Evolutionary conservation across 805 yeast genomes (phyloP), one percentile per base, ranked within the genome.

Genomic region (Kluyveromyces aestuarii): DNA sequence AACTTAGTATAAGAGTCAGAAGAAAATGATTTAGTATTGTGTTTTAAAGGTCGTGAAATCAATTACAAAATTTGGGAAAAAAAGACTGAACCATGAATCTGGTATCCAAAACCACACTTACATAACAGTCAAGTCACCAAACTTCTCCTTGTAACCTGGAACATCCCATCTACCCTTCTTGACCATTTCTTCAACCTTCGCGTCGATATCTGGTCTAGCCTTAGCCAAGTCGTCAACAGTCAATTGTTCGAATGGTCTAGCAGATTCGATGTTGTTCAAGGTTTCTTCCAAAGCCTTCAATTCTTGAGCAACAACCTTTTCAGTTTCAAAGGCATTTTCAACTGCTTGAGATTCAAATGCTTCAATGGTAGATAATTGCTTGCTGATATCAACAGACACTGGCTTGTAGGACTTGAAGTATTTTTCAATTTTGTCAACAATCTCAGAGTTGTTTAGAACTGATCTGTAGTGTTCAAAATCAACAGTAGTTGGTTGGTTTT

Each of bases 61-160:
- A 6, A 21, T 37, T 18, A 19, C 37, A 41, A 43, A 40, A 35
- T 43, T 42, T 48, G 40, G 40, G 40, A 17, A 37, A 16, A 3
- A 17, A 37, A 10, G 40, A 37, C 18, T n/a, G 51, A 49, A 49
- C 19, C 36, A 35, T 16, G 38, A 41, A 25, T 37, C 13, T 21
- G 27, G 38, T 17, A 45, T 11, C 19, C 37, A 14, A 27, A 14
- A n/a, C 13, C 35, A 33, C 19, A 8, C 35, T 53, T 60, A 73
- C 97, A 91, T 93, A 70, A 89, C 88, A 64, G 91, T 88, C 74
- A 91, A 81, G 70, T 86, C 87, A 72, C 98, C 98, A 72, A 93
- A 93, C 82, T 90, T 93, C 74, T 93, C 98, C 74, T 86, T 83
- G 83, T 93, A 93, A 63, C 96, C 96, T 63, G 98, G 98, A 61